These are phyloP conservation scores for Viola pubescens DNA, from an alignment of 441 rosid genomes.

Conservation along the genomic window DNA sequence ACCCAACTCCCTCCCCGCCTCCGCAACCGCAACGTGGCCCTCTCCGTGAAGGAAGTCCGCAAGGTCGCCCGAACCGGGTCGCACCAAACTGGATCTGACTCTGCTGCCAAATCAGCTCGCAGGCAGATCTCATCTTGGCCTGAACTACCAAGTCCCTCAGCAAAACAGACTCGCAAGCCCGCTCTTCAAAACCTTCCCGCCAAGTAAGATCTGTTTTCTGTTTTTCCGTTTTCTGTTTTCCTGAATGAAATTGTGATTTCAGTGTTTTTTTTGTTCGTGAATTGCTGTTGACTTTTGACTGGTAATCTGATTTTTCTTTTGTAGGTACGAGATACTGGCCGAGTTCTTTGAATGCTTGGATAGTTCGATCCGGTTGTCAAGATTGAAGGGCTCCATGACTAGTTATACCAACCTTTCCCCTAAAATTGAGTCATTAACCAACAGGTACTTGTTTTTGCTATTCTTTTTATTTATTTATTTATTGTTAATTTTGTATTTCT, in stretches of 20 bases:
- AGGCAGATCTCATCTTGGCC: constrained; percentile 38
- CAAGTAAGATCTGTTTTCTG: constrained; percentile 38
- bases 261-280: not conserved
- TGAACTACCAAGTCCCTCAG: not conserved
- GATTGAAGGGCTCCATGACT: constrained; percentile 44
- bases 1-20: constrained; percentile 35
- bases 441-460: constrained; percentile 34
- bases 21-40: constrained; percentile 49
- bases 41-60: constrained; percentile 59
- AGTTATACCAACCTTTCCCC: constrained; percentile 44
- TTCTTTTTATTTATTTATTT: not conserved
- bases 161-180: too few relatives aligned
- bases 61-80: constrained; percentile 32
- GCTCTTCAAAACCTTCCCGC: constrained; percentile 30
- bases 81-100: constrained; percentile 11
- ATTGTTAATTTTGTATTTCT: not conserved
- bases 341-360: constrained; percentile 70
- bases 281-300: not conserved
- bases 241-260: not conserved
- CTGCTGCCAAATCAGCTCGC: constrained; percentile 34
- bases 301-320: not conserved
- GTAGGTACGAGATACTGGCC: constrained; percentile 49
- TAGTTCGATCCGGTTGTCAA: constrained; percentile 41
- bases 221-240: not conserved
- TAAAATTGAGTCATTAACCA: constrained; percentile 56